These are phyloP conservation scores for Lycium ferocissimum DNA, from an alignment of 257 asterid species.

Conservation along the genomic window DNA sequence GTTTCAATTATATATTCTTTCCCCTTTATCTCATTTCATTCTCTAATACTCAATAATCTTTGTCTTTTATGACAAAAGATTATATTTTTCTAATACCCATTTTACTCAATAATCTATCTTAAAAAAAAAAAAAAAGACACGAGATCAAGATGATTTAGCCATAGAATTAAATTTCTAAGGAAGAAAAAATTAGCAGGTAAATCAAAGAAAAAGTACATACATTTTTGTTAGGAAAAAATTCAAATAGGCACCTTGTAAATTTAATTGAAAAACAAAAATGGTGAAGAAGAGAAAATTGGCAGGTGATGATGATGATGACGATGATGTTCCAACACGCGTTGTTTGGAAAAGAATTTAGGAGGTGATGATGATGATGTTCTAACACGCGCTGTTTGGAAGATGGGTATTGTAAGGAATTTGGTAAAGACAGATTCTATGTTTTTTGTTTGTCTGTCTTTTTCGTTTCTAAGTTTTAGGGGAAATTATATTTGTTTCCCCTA, in stretches of 20 bases:
- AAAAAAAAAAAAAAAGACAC: neutral
- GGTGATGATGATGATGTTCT: conserved; percentile 23
- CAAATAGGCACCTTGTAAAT: neutral
- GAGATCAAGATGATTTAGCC: neutral
- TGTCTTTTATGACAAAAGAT: neutral
- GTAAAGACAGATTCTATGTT: neutral
- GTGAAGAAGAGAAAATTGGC: neutral
- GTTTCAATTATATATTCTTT: too few species aligned
- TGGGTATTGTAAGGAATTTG: neutral
- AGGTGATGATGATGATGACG: neutral
- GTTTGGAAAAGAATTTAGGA: neutral
- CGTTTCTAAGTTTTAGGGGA: neutral
- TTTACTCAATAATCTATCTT: neutral
- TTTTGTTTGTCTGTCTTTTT: neutral
- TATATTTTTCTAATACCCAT: neutral
- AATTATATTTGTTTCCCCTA: neutral
- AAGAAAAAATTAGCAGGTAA: neutral
- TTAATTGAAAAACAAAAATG: neutral
- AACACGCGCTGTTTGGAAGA: conserved; percentile 44
- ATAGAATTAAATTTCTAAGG: neutral
- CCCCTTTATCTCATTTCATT: too few species aligned
- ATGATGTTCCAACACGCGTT: conserved; percentile 43
- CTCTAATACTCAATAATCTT: neutral
- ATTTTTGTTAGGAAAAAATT: neutral
- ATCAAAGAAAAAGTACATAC: neutral